Evolutionary conservation across 208 protist species (phyloP), one percentile per base, ranked within the genome.

Genomic region (Acanthamoeba pearcei): DNA sequence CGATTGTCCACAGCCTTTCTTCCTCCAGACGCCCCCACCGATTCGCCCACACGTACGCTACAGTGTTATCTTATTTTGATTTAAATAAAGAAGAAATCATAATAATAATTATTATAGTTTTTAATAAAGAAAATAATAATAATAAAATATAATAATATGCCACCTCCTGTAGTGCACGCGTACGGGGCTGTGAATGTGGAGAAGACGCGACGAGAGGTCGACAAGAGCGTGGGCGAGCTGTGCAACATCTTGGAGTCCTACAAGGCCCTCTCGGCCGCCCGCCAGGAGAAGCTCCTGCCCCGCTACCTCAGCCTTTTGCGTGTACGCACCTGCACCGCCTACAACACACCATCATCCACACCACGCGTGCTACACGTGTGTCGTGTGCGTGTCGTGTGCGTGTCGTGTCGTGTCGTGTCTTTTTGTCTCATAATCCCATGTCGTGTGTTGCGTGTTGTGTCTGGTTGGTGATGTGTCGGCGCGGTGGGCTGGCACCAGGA

Each of bases 231-330:
- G 10, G 27, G 53, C 24, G n/a, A 51, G 22, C 19, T 86, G 49
- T 86, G 49, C 78, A 15, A 12, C n/a, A 62, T 86, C n/a, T 42
- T 86, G 17, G 78, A 62, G 49, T 86, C 42, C 49, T 86, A 86
- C 49, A 86, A 86, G 53, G 53, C 78, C 38, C 78, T 86, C 27
- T 62, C 49, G 5, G 78, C 78, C 13, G 53, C 78, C 27, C 35
- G 53, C n/a, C 49, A 86, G 49, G 53, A 86, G 78, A 86, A 64
- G n/a, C 49, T 62, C 6, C 49, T 86, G 19, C 53, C 78, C 15
- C 78, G 78, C 24, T 86, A 86, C 38, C 78, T 86, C 24, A 86
- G 53, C 78, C 78, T 86, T 13, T 38, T 86, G 42, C 42, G 53
- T 4, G 78, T 86, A 60, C 46, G 22, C 49, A 2, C 8, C 78